Evolutionary conservation across 1,139 yeast species (phyloP).

Genomic region (Pichia sp.): DNA sequence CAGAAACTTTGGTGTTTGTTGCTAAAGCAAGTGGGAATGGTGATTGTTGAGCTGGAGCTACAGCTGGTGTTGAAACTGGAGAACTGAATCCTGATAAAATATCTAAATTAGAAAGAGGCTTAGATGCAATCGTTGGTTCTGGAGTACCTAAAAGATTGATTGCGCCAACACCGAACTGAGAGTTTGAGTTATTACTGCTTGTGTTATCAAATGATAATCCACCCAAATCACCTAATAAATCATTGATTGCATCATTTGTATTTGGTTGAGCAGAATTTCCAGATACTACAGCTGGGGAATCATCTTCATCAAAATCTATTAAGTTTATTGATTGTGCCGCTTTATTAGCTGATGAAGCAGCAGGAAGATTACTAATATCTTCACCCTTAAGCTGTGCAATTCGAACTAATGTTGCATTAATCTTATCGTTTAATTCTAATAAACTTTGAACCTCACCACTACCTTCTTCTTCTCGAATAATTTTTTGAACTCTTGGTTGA

Average conservation of each 20-base stretch:
- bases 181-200: slow-evolving; percentile 14
- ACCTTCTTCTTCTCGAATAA: slow-evolving; percentile 69
- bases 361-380: slow-evolving; percentile 53
- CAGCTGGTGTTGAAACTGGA: slow-evolving; percentile 7
- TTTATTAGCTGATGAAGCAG: slow-evolving; percentile 26
- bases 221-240: slow-evolving; percentile 65
- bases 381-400: slow-evolving; percentile 64
- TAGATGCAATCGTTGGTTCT: slow-evolving; percentile 13
- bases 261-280: slow-evolving; percentile 23
- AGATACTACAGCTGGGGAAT: slow-evolving; percentile 22
- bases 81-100: slow-evolving; percentile 17
- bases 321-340: slow-evolving; percentile 42
- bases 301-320: slow-evolving; percentile 69
- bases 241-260: slow-evolving; percentile 49
- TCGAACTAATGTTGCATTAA: slow-evolving; percentile 64
- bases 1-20: slow-evolving; percentile 3
- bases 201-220: slow-evolving; percentile 44
- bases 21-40: slow-evolving; percentile 5
- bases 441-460: slow-evolving; percentile 64
- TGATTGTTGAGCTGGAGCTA: not conserved
- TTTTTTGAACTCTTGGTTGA: slow-evolving; percentile 80
- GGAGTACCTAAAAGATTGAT: slow-evolving; percentile 34
- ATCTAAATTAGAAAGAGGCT: slow-evolving; percentile 14
- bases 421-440: slow-evolving; percentile 67
- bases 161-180: slow-evolving; percentile 30